These are phyloP conservation scores for Brassica balearica DNA, from an alignment of 441 rosid species.

Conservation along the genomic window DNA sequence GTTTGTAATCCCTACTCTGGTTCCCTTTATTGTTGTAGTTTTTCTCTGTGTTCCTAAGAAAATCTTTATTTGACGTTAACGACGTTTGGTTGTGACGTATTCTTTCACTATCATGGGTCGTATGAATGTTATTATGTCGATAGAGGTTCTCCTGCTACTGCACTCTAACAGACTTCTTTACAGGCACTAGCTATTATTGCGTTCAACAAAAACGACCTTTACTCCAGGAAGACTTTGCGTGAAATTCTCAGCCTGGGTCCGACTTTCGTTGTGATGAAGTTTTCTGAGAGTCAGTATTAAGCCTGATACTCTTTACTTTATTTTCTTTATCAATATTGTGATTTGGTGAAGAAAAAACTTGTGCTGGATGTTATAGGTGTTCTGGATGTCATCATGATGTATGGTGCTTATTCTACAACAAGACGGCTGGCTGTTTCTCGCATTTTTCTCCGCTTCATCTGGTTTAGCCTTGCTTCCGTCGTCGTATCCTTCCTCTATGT, in stretches of 20 bases:
- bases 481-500: constrained; percentile 87
- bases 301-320: constrained; percentile 13
- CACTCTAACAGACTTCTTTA: constrained; percentile 34
- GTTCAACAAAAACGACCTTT: constrained; percentile 62
- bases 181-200: constrained; percentile 94
- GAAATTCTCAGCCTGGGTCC: constrained; percentile 97
- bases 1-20: constrained; percentile 50
- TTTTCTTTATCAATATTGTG: constrained; percentile 5
- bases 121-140: constrained; percentile 2
- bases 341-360: constrained; percentile 35
- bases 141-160: constrained; percentile 24
- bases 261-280: constrained; percentile 96
- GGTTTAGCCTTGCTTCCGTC: constrained; percentile 84
- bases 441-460: constrained; percentile 85
- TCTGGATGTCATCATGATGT: constrained; percentile 93
- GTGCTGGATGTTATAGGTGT: constrained; percentile 63
- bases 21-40: constrained; percentile 13
- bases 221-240: constrained; percentile 59
- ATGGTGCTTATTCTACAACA: constrained; percentile 96
- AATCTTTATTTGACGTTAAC: constrained; percentile 17
- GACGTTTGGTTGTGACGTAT: constrained; percentile 19
- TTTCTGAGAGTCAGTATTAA: constrained; percentile 72
- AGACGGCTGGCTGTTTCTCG: constrained; percentile 83
- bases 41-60: constrained; percentile 9
- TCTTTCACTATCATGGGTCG: constrained; percentile 9